These are phyloP conservation scores for Nidularia pulvinata DNA, from an alignment of 768 basidiomycete species.

Conservation along the genomic window DNA sequence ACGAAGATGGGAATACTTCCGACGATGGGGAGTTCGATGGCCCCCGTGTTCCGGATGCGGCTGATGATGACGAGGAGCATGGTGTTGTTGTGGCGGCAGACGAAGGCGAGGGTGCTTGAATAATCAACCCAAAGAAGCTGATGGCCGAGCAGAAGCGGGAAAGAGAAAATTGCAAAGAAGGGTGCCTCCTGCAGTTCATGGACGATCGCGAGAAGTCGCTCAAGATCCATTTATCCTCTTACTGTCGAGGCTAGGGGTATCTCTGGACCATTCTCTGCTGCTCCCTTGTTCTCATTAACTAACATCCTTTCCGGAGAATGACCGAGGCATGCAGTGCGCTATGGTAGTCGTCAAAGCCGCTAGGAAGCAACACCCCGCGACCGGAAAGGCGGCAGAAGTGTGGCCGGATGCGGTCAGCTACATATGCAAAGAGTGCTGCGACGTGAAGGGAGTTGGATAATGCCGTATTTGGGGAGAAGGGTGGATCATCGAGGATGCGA, in stretches of 20 bases:
- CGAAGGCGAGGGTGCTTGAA: too few species aligned
- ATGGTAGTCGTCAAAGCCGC: conserved; percentile 40
- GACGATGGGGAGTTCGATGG: conserved; percentile 30
- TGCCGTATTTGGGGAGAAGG: conserved; percentile 15
- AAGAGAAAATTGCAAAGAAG: too few species aligned
- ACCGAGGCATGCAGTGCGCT: conserved; percentile 44
- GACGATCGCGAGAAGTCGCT: conserved; percentile 56
- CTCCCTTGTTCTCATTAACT: conserved; percentile 1
- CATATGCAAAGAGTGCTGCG: conserved; percentile 51
- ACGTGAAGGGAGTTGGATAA: conserved; percentile 38
- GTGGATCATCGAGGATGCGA: conserved; percentile 5
- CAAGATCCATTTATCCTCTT: conserved; percentile 70
- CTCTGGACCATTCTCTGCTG: conserved; percentile 69
- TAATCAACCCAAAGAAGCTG: too few species aligned
- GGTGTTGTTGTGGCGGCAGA: too few species aligned
- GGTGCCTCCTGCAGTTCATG: conserved; percentile 54
- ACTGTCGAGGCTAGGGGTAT: conserved; percentile 66
- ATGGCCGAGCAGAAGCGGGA: too few species aligned
- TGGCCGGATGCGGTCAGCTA: conserved; percentile 50
- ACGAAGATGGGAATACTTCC: conserved; percentile 26
- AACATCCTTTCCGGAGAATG: conserved; percentile 35
- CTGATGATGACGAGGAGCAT: too few species aligned
- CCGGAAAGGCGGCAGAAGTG: conserved; percentile 41
- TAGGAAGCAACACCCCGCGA: conserved; percentile 48
- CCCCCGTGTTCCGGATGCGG: too few species aligned